Base-by-base conservation (phyloP, 306 rosid species). In the Cucurbita pepo region DNA sequence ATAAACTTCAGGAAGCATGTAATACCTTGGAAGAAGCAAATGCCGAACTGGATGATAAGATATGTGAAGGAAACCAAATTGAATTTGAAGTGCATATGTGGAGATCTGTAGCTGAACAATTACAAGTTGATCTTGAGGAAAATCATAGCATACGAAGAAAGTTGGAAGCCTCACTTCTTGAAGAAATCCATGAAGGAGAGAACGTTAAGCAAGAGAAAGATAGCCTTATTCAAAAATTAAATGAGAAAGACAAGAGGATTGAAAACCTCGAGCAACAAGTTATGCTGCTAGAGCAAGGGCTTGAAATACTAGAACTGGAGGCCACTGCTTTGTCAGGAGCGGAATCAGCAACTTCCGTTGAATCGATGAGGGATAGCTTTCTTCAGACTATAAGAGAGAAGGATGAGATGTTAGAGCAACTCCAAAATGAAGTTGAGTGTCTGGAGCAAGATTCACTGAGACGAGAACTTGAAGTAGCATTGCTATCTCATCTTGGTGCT, bases 121-220 rank as follows among this genome's bases (percentile, higher is more conserved):
- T 89, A 76, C 73, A 79, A 82, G 63, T 12, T 57, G 85, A 85
- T 73, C 83, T 87, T 10, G 90, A 91, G 79, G 85, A 75, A 81
- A 84, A 74, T 69, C 84, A 76, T 36, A 77, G 8, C 36, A 19
- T 70, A 66, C 86, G 90, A 50, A 89, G 76, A 75, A 88, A 86
- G 77, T 77, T 94, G 22, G 99, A 94, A 84, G 77, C 86, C 78
- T 91, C 95, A 45, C 92, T 91, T 78, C 85, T 91, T 58, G 83
- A 82, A 62, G 87, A 94, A 81, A 81, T 91, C 50, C 88, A 77
- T 56, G 73, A 75, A 64, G 88, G 83, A 37, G 97, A 87, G 80
- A 77, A 80, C 76, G 69, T 80, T 61, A 83, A 86, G 88, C 83
- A 81, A 77, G 89, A 86, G 79, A 88, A 80, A 65, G 75, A 75